These are phyloP conservation scores for Vigna unguiculata DNA, from an alignment of 306 rosid genomes.

Conservation along the genomic window DNA sequence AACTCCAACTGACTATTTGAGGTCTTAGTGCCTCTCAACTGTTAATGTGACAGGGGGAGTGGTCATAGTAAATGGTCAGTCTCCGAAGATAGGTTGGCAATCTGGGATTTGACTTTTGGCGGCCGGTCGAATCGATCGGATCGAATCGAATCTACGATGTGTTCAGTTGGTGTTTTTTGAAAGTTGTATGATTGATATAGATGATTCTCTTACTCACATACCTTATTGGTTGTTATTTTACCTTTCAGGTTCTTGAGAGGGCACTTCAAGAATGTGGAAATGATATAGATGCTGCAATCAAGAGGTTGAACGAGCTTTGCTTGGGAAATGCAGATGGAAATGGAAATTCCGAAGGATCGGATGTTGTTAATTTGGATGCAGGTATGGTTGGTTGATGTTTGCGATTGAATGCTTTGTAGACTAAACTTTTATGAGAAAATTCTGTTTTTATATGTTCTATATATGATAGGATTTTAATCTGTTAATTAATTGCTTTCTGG, in stretches of 20 bases:
- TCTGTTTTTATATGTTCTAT: not conserved
- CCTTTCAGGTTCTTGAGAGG: conserved; percentile 78
- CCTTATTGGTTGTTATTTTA: conserved; percentile 29
- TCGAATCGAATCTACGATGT: conserved; percentile 31
- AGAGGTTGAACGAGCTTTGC: conserved; percentile 70
- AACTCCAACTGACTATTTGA: not conserved
- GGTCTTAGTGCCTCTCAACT: not conserved
- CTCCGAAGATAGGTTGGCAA: not conserved
- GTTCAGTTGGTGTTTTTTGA: not conserved
- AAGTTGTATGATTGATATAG: conserved; percentile 7
- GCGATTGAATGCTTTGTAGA: not conserved
- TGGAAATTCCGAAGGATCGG: conserved; percentile 46
- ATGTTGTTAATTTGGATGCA: conserved; percentile 48
- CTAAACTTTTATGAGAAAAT: not conserved
- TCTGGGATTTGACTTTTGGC: not conserved
- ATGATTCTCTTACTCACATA: not conserved
- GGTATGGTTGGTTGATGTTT: conserved; percentile 51
- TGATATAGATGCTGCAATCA: conserved; percentile 88
- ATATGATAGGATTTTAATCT: conserved; percentile 1
- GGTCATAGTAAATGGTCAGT: not conserved
- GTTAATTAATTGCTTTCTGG: not conserved
- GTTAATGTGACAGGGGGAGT: not conserved
- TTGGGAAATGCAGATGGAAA: conserved; percentile 58
- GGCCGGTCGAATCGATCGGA: too few species aligned
- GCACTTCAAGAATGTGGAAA: conserved; percentile 80